Base-by-base conservation (phyloP, 75 land plant genomes). In the Ceratopteris richardii region DNA sequence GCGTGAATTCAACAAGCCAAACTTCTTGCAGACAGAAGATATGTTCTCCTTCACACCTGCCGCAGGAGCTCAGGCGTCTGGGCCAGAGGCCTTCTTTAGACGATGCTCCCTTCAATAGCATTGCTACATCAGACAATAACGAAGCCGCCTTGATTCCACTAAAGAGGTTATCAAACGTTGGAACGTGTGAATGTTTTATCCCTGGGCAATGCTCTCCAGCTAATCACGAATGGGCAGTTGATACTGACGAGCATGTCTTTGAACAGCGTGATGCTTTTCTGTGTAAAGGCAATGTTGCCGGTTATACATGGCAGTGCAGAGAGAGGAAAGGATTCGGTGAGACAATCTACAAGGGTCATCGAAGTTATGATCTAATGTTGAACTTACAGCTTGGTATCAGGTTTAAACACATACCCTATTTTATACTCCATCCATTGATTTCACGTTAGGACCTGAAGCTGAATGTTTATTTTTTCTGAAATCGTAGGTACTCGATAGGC, bases 311-410 rank as follows among this genome's bases (percentile, higher is more conserved):
- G 57, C 69, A 77, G 42, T 62, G 30, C 4, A 80, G 68, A 64
- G 98, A 92, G 55, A 54, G 82, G 1, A 87, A 84, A 61, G 71
- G 73, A 28, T 88, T 70, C 57, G 93, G 93, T 18, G 82, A 76
- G 53, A 79, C 80, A 7, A 81, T 88, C 3, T 55, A 54, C 17
- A 88, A 81, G 44, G 93, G 85, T 1, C 93, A 88, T 62, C 78
- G 80, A 55, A 83, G 81, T 53, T 87, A 80, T 31, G 87, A 83
- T 13, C 74, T 87, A 14, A 83, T 87, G 87, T 77, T 88, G 30
- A 84, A 76, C 53, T 54, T 88, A 62, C 93, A 88, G 56, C 75
- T 84, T 1, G 93, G 93, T 22, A 85, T 88, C 57, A 80, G 92
- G 91, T 82, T 71, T 25, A 10, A 31, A 46, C n/a, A n/a, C n/a